Base-by-base conservation (phyloP, 495 filamentous ascomycete genomes). In the Amphirosellinia nigrospora region DNA sequence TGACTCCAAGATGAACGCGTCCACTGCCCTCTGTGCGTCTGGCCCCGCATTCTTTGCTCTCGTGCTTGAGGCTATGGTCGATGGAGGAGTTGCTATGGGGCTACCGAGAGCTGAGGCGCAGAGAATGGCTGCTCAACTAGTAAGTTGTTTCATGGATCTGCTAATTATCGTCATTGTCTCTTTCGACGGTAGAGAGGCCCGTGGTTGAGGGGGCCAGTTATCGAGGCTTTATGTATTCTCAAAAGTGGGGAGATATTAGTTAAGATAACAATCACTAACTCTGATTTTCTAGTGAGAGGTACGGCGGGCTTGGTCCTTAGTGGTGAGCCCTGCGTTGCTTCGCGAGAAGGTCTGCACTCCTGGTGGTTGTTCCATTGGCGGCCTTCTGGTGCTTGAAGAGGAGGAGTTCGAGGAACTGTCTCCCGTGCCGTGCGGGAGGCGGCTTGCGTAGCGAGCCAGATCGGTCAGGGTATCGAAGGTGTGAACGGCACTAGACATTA, bases 71-170 rank as follows among this genome's bases (percentile, higher is more conserved):
- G 90, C 90, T 30, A 86, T 91, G 36, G 88, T 91, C 15, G 93
- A 94, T 77, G 92, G 92, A 1, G 93, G 88, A 6, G 91, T 95
- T 0, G 91, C 93, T 28, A 92, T 94, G 89, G 92, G 92, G 8
- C 64, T 95, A 23, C 93, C 92, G 13, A 81, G 93, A 64, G 89
- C 87, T 4, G 92, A 94, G 79, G 92, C 92, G 4, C 89, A 89
- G 73, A 76, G 87, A 63, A 94, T 94, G 92, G 92, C 93, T 46
- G 92, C 92, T 32, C 93, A 94, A 91, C 89, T 26, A 89, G 66
- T 69, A 62, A 60, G 66, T 62, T 10, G 15, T 61, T 19, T 26
- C 41, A 11, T 26, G 7, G 5, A 28, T 15, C 32, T 11, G 10
- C 23, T 43, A 36, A 16, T 13, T 64, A 21, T 50, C 19, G 38